Base-by-base conservation (phyloP, 768 basidiomycete genomes). In the Mycena rebaudengoi region DNA sequence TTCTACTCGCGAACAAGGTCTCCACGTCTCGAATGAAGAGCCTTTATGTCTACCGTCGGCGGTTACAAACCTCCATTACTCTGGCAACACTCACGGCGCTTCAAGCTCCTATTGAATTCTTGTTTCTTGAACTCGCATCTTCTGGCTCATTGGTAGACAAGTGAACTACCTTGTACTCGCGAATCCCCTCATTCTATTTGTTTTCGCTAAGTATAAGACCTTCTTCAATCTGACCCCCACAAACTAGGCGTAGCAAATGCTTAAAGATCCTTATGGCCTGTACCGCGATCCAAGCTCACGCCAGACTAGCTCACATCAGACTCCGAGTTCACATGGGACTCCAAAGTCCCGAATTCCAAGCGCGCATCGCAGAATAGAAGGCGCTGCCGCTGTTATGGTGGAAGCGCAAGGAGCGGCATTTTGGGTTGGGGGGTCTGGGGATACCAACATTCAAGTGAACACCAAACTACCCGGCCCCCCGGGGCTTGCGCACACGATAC, bases 401-500 rank as follows among this genome's bases (percentile, higher is more conserved):
- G 50, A 44, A 33, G 26, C 58, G 12, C 58, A 51, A 29, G 48
- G 58, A 5, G 28, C n/a, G 2, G 29, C 40, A 10, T 26, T 18
- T 23, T 54, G 52, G 60, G 37, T 40, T 18, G 45, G 37, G 12
- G 44, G 35, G 1, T 39, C 21, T 2, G 20, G n/a, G n/a, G n/a
- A n/a, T n/a, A n/a, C n/a, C n/a, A n/a, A n/a, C n/a, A n/a, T n/a
- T n/a, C n/a, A n/a, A n/a, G n/a, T n/a, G n/a, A n/a, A n/a, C n/a
- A n/a, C 43, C 21, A 12, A 20, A 44, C 43, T 10, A 21, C 43
- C 11, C 43, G 12, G 21, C 13, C 43, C 11, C 12, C 43, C 43
- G 35, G 40, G 40, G 28, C 14, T 52, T 7, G 56, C 63, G 7
- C 58, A 59, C 29, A 33, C 37, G 14, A 40, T 64, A 25, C 57